Conservation (phyloP, 257 asterid species). For the Fraxinus quadrangulata region DNA sequence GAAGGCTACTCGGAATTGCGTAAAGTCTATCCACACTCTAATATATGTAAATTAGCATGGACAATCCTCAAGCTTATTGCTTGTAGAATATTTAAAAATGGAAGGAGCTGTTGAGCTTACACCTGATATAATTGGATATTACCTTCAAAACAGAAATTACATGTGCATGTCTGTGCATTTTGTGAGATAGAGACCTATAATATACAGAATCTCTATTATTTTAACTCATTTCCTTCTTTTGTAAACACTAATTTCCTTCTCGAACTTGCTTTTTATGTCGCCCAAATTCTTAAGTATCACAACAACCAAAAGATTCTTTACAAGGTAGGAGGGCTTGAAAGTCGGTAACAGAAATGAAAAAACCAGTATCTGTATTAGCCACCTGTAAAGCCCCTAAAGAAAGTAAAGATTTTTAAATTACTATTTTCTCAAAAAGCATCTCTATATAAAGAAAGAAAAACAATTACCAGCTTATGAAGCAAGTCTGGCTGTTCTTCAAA, state of each 20-base stretch:
- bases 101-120: not conserved
- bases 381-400: not conserved
- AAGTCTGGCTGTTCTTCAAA: constrained; percentile 96
- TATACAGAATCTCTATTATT: not conserved
- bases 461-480: constrained; percentile 90
- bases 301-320: not conserved
- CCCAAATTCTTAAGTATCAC: not conserved
- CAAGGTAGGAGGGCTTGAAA: not conserved
- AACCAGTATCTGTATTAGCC: not conserved
- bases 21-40: not conserved
- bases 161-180: not conserved
- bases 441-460: not conserved
- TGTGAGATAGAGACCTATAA: not conserved
- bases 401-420: not conserved
- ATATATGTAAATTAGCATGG: not conserved
- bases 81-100: not conserved
- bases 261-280: not conserved
- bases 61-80: not conserved
- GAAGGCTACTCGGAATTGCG: not conserved
- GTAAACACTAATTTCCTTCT: not conserved
- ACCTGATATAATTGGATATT: not conserved
- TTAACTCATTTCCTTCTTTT: not conserved
- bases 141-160: not conserved
- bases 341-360: not conserved
- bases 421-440: not conserved